These are phyloP conservation scores for Alternaria atra DNA, from an alignment of 2,329 filamentous ascomycete genomes.

Conservation along the genomic window DNA sequence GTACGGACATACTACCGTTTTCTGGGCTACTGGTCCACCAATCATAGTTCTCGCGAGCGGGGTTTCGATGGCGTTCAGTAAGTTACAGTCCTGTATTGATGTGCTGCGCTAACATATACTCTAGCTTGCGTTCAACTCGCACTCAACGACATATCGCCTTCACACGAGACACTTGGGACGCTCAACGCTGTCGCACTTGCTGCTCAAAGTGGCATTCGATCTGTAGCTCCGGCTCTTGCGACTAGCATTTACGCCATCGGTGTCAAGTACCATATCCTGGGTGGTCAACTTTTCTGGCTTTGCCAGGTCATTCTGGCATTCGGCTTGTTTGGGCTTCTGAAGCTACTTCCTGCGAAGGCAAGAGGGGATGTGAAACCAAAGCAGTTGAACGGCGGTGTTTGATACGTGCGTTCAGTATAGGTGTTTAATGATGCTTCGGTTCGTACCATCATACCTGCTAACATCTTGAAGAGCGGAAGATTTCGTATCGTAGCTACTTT, in stretches of 20 bases:
- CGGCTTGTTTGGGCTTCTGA: constrained; percentile 28
- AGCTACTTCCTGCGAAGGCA: constrained; percentile 36
- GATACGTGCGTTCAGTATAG: neutral
- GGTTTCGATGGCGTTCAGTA: constrained; percentile 56
- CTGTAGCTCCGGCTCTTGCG: constrained; percentile 72
- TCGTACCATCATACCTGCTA: too few relatives aligned
- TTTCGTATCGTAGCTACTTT: neutral
- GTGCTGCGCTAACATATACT: constrained; percentile 7
- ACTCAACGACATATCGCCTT: constrained; percentile 77
- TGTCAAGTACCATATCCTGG: constrained; percentile 67
- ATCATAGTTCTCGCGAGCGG: constrained; percentile 6
- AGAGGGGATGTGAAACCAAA: constrained; percentile 20
- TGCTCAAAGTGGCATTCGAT: constrained; percentile 66
- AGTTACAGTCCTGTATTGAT: constrained; percentile 18
- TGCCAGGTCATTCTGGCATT: constrained; percentile 54
- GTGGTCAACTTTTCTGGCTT: constrained; percentile 74
- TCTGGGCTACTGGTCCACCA: constrained; percentile 64
- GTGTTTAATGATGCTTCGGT: too few relatives aligned
- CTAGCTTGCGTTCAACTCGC: constrained; percentile 72
- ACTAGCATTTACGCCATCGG: constrained; percentile 74
- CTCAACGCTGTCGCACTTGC: constrained; percentile 76
- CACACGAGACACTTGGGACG: constrained; percentile 70
- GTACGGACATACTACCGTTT: constrained; percentile 55
- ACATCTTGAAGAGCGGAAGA: too few relatives aligned
- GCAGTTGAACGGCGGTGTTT: neutral